A percentile compares a stretch with the other conserved stretches of the same genome.
phyloP scores from a whole-genome alignment of 805 yeast species.

The Candida gorgasii region DNA sequence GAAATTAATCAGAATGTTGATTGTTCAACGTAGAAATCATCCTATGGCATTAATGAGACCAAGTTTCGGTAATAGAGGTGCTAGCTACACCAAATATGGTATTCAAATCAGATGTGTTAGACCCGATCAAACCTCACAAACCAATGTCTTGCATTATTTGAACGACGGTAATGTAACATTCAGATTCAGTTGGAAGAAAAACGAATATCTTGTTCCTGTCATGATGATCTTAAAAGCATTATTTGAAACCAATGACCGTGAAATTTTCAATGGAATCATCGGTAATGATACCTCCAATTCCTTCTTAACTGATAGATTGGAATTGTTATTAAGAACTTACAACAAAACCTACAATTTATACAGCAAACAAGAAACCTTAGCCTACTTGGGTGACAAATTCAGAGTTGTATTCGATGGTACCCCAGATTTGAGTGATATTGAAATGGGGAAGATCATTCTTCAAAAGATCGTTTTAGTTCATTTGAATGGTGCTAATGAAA shows the following conservation, averaged over 20 bases:
- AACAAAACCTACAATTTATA: slow-evolving; percentile 70
- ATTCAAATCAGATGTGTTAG: slow-evolving; percentile 91
- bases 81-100: slow-evolving; percentile 85
- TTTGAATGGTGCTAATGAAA: slow-evolving; percentile 38
- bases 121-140: slow-evolving; percentile 96
- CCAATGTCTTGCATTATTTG: slow-evolving; percentile 94
- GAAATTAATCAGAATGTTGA: slow-evolving; percentile 93
- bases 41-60: slow-evolving; percentile 98
- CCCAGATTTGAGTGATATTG: slow-evolving; percentile 83
- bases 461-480: slow-evolving; percentile 88
- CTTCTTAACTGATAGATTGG: slow-evolving; percentile 96
- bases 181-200: slow-evolving; percentile 95
- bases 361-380: slow-evolving; percentile 85
- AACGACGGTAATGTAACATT: slow-evolving; percentile 95
- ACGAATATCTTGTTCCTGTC: slow-evolving; percentile 92
- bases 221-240: slow-evolving; percentile 90
- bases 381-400: slow-evolving; percentile 93
- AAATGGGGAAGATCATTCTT: slow-evolving; percentile 85
- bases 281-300: slow-evolving; percentile 87
- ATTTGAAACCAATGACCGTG: slow-evolving; percentile 88
- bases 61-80: slow-evolving; percentile 91
- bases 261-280: slow-evolving; percentile 92
- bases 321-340: slow-evolving; percentile 83
- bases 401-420: slow-evolving; percentile 90
- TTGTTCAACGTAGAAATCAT: slow-evolving; percentile 96